phyloP scores from a whole-genome alignment of 2,329 filamentous ascomycete species.

The Thelonectria blattea region DNA sequence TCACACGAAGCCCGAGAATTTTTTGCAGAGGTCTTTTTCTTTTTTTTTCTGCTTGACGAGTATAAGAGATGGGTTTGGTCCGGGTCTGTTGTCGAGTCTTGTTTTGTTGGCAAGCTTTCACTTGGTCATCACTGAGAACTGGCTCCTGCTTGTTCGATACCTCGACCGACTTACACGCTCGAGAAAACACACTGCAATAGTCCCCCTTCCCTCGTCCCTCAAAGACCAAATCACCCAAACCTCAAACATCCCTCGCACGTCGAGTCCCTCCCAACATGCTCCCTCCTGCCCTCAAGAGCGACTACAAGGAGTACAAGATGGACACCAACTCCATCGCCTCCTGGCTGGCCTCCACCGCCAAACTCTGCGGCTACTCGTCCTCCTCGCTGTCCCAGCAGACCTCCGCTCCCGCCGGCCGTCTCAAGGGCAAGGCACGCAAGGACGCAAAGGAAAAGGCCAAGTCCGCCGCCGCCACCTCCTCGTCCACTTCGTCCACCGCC shows the following conservation, averaged over 20 bases:
- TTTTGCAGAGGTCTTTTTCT: too few species aligned
- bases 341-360: slow-evolving; percentile 51
- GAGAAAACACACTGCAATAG: not conserved
- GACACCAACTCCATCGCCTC: slow-evolving; percentile 48
- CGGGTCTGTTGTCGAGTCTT: not conserved
- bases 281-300: slow-evolving; percentile 33
- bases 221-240: too few species aligned
- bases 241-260: not conserved
- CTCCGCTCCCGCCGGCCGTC: not conserved
- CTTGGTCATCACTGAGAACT: not conserved
- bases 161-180: not conserved
- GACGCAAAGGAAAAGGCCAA: slow-evolving; percentile 34
- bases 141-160: not conserved
- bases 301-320: slow-evolving; percentile 49
- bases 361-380: slow-evolving; percentile 40
- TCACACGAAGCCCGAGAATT: too few species aligned
- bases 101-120: not conserved
- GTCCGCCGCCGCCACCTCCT: not conserved
- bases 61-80: not conserved
- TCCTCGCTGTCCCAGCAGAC: slow-evolving; percentile 23
- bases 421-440: slow-evolving; percentile 15
- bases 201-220: not conserved
- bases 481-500: too few species aligned
- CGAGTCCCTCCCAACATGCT: slow-evolving; percentile 32
- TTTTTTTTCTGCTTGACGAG: too few species aligned